phyloP scores from a whole-genome alignment of 1,284 basidiomycete species.

The Fistulinella cinereoalba region DNA sequence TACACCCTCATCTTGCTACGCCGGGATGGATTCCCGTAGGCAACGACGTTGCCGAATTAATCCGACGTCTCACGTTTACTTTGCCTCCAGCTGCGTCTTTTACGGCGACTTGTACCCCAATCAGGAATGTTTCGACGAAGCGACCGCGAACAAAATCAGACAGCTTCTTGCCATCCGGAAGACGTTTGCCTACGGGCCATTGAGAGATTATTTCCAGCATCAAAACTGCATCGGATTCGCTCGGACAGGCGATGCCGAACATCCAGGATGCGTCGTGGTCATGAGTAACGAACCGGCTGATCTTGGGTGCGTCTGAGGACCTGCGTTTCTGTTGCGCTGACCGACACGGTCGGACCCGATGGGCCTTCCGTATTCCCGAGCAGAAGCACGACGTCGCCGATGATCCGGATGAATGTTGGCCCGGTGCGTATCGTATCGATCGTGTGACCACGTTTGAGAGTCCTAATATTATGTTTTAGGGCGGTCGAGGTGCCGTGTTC shows the following conservation, averaged over 20 bases:
- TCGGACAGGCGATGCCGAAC: conserved; percentile 51
- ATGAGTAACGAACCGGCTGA: conserved; percentile 52
- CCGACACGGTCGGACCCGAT: neutral
- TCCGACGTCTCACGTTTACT: neutral
- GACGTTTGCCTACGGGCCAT: conserved; percentile 60
- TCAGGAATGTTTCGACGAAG: conserved; percentile 57
- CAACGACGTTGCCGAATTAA: conserved; percentile 6
- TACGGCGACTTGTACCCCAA: conserved; percentile 86
- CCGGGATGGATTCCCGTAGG: conserved; percentile 82
- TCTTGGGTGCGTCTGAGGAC: conserved; percentile 19
- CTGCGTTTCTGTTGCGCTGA: neutral
- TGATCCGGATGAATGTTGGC: conserved; percentile 63
- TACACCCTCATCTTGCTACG: conserved; percentile 88
- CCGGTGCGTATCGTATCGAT: conserved; percentile 39
- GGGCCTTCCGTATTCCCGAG: too few species aligned
- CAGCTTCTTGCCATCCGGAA: conserved; percentile 58
- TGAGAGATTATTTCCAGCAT: conserved; percentile 55
- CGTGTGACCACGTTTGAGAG: neutral
- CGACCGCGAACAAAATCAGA: conserved; percentile 48
- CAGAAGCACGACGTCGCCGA: conserved; percentile 37
- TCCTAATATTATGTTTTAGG: neutral
- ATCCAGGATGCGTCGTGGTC: conserved; percentile 61
- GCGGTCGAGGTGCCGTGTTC: conserved; percentile 40
- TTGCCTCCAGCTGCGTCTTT: conserved; percentile 72
- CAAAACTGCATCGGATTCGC: conserved; percentile 73